Conservation (phyloP, 768 basidiomycete genomes). For the Pisolithus orientalis region DNA sequence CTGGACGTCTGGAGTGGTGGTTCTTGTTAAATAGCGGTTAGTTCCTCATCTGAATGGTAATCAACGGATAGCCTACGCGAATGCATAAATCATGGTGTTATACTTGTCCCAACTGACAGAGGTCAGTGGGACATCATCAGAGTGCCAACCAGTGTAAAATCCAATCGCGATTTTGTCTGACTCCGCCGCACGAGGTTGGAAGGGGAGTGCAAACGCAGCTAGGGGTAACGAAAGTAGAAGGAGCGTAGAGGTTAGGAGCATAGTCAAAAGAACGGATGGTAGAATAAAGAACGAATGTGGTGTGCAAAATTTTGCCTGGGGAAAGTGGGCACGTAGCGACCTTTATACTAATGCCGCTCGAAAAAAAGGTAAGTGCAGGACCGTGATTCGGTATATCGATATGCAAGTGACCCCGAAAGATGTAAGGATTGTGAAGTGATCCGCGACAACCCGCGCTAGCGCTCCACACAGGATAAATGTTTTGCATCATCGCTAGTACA, state of each 20-base stretch:
- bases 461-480: no score
- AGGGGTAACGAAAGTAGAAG: background rate
- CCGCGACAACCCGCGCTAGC: no score
- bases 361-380: no score
- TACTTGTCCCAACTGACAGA: slow-evolving; percentile 67
- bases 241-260: background rate
- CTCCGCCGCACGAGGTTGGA: background rate
- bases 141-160: slow-evolving; percentile 70
- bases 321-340: no score
- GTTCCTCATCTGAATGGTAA: background rate
- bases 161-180: slow-evolving; percentile 35
- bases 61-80: slow-evolving; percentile 38
- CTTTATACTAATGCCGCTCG: no score
- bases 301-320: no score
- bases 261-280: background rate
- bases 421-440: no score
- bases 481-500: no score
- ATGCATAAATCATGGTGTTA: slow-evolving; percentile 62
- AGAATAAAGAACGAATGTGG: no score
- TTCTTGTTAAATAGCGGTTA: slow-evolving; percentile 15
- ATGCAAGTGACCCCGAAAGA: no score
- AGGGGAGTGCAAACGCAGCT: background rate
- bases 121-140: slow-evolving; percentile 41
- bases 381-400: no score
- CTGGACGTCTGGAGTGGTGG: slow-evolving; percentile 28